Evolutionary conservation across 306 rosid species (phyloP).

Genomic region (Vicia faba): DNA sequence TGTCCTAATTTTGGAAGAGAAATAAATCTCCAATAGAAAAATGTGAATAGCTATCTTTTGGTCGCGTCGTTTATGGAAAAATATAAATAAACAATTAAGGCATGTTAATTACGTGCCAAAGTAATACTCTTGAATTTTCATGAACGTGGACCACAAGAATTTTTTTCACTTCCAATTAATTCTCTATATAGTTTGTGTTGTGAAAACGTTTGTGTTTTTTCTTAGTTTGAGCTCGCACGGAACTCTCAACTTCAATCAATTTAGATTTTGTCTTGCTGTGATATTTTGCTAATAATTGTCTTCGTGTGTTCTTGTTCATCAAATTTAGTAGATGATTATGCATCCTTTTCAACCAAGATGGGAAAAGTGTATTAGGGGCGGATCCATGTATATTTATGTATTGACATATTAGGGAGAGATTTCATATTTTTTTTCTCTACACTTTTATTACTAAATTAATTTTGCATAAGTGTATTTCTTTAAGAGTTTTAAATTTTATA

Average conservation of each 20-base stretch:
- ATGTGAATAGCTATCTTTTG: background rate
- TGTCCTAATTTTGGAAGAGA: background rate
- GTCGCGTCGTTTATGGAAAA: conserved; percentile 14
- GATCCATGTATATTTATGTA: too few species aligned
- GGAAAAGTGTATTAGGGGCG: too few species aligned
- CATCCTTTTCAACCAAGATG: background rate
- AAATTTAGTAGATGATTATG: background rate
- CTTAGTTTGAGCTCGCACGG: background rate
- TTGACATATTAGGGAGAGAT: too few species aligned
- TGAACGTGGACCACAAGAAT: background rate
- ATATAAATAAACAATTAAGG: conserved; percentile 8
- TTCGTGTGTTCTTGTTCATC: background rate
- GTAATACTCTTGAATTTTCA: conserved; percentile 7
- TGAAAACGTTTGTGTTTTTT: background rate
- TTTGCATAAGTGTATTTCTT: too few species aligned
- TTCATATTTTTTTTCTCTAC: too few species aligned
- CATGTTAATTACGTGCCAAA: conserved; percentile 21
- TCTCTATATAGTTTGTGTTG: background rate
- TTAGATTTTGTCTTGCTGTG: background rate
- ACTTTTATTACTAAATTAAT: too few species aligned
- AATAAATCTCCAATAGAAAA: background rate
- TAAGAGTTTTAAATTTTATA: too few species aligned
- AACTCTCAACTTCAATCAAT: background rate
- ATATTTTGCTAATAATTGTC: background rate
- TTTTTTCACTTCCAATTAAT: background rate